Conservation (phyloP, 78 protist genomes). For the Dictyostelium purpureum region DNA sequence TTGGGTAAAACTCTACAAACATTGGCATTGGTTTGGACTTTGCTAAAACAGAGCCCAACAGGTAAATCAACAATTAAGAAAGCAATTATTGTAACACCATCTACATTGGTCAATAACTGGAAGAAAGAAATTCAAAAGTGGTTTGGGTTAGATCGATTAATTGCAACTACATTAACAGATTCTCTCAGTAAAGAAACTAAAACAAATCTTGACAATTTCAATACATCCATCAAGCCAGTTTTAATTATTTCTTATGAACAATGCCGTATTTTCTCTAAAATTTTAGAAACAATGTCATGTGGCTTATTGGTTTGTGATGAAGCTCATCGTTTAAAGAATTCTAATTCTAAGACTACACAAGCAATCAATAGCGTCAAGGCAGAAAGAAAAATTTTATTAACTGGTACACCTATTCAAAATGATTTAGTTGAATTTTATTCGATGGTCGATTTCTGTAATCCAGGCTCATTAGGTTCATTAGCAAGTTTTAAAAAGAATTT, state of each 20-base stretch:
- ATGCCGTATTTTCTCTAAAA: constrained; percentile 21
- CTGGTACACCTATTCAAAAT: constrained; percentile 95
- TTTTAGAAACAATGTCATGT: constrained; percentile 3
- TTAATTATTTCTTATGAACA: constrained; percentile 79
- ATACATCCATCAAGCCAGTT: constrained; percentile 48
- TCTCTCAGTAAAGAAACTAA: constrained; percentile 19
- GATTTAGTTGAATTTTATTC: constrained; percentile 84
- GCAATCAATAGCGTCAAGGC: constrained; percentile 47
- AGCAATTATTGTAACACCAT: constrained; percentile 85
- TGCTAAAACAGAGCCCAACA: constrained; percentile 81
- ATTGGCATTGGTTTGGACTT: constrained; percentile 87
- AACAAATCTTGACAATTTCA: constrained; percentile 50
- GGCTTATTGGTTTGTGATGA: constrained; percentile 82
- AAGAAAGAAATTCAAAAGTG: constrained; percentile 73
- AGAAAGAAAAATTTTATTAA: constrained; percentile 74
- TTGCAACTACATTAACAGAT: constrained; percentile 49
- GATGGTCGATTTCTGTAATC: constrained; percentile 86
- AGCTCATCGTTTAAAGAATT: constrained; percentile 91
- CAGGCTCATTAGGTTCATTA: constrained; percentile 75
- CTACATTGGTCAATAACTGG: constrained; percentile 84
- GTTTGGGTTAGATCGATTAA: constrained; percentile 75
- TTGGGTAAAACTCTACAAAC: constrained; percentile 94
- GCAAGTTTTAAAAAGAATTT: constrained; percentile 8
- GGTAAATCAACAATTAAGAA: constrained; percentile 27
- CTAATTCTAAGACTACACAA: constrained; percentile 42